Evolutionary conservation across 768 basidiomycete genomes (phyloP).

Genomic region (Roridomyces roridus): DNA sequence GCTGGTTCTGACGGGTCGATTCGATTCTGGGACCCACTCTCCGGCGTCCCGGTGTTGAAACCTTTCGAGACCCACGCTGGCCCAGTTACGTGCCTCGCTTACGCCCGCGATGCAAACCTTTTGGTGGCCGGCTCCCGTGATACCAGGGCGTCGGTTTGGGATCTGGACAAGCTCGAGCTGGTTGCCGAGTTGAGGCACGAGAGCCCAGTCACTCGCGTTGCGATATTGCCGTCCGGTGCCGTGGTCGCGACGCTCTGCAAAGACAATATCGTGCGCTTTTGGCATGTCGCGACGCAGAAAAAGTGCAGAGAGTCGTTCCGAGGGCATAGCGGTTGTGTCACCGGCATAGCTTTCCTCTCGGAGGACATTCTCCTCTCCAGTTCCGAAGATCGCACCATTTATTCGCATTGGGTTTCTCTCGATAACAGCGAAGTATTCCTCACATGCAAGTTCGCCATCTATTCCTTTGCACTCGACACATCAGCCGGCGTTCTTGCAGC

Average conservation of each 20-base stretch:
- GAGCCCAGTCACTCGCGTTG: constrained; percentile 18
- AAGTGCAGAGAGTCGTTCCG: neutral
- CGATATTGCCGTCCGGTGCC: constrained; percentile 12
- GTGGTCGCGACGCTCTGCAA: constrained; percentile 6
- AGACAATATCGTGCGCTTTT: constrained; percentile 10
- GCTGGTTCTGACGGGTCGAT: constrained; percentile 13
- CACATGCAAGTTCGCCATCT: neutral
- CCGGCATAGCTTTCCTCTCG: constrained; percentile 6
- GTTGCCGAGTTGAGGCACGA: neutral
- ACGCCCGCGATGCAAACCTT: constrained; percentile 3
- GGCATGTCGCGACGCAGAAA: constrained; percentile 6
- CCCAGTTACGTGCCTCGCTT: constrained; percentile 14
- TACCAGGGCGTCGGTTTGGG: constrained; percentile 9
- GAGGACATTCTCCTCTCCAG: constrained; percentile 2
- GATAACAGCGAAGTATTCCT: neutral
- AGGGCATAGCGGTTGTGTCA: neutral
- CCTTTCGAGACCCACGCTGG: constrained; percentile 5
- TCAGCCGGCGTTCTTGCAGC: neutral
- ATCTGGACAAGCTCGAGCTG: neutral
- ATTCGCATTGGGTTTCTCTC: neutral
- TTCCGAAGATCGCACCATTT: constrained; percentile 5
- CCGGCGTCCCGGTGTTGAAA: neutral
- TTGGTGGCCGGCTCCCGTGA: constrained; percentile 18
- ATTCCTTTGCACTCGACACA: neutral
- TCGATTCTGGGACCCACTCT: constrained; percentile 17